Percentiles rank a stretch among this genome's conserved stretches.
Evolutionary conservation across 2,329 filamentous ascomycete genomes (phyloP).

Genomic region (Diplodia scrobiculata): DNA sequence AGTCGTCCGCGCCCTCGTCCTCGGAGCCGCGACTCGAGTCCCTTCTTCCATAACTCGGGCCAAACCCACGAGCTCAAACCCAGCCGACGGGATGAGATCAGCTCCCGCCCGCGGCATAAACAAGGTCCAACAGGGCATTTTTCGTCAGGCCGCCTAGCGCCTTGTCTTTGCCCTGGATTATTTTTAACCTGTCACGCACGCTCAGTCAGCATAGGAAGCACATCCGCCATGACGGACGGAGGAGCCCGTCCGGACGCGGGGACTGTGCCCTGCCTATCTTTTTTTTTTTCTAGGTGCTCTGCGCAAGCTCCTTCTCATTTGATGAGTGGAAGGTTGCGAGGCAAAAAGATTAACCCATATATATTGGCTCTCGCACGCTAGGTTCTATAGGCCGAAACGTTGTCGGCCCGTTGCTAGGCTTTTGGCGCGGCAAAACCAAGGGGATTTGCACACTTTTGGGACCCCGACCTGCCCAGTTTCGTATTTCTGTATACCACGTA

Average conservation of each 20-base stretch:
- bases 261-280: constrained; percentile 17
- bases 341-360: constrained; percentile 20
- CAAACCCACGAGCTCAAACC: background rate
- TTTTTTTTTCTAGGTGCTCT: background rate
- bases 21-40: background rate
- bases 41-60: background rate
- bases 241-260: constrained; percentile 1
- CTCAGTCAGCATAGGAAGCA: background rate
- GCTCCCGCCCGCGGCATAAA: constrained; percentile 3
- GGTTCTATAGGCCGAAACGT: constrained; percentile 16
- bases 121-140: background rate
- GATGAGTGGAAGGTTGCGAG: constrained; percentile 24
- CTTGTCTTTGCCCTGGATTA: background rate
- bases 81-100: constrained; percentile 17
- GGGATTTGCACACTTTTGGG: constrained; percentile 1
- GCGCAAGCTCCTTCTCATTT: constrained; percentile 21
- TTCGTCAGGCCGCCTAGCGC: constrained; percentile 6
- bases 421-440: constrained; percentile 20
- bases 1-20: background rate
- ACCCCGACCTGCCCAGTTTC: background rate
- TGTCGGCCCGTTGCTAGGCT: constrained; percentile 13
- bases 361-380: constrained; percentile 15
- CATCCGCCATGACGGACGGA: background rate
- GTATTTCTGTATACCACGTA: constrained; percentile 8
- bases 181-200: constrained; percentile 4